These are phyloP conservation scores for Prunella vulgaris DNA, from an alignment of 257 asterid species.

Conservation along the genomic window DNA sequence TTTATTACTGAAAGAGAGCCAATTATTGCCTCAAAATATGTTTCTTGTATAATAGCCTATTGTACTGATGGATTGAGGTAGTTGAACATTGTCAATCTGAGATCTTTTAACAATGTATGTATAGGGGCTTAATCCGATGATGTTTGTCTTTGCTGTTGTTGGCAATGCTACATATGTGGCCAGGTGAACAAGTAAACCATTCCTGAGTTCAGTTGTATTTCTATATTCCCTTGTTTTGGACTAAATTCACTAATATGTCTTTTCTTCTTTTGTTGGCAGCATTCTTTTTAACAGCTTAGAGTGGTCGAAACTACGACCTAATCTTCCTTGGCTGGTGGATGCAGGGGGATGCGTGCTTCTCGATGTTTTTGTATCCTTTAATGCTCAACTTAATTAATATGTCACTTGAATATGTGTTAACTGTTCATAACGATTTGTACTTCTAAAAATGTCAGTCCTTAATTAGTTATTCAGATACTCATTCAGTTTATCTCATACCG, in stretches of 20 bases:
- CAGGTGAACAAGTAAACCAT: conserved; percentile 39
- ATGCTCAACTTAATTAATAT: not conserved
- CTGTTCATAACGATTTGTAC: not conserved
- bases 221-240: not conserved
- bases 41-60: not conserved
- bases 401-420: not conserved
- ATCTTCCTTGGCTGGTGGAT: conserved; percentile 79
- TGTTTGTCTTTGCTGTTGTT: conserved; percentile 73
- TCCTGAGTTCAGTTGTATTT: conserved; percentile 1
- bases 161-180: conserved; percentile 69
- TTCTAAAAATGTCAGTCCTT: conserved; percentile 25
- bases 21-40: not conserved
- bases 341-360: conserved; percentile 65
- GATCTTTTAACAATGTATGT: not conserved
- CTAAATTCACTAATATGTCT: not conserved
- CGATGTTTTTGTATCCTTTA: conserved; percentile 64
- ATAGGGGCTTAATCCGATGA: conserved; percentile 72
- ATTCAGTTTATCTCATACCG: conserved; percentile 48
- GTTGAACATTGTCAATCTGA: not conserved
- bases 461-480: conserved; percentile 45
- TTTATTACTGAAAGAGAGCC: not conserved
- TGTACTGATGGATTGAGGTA: not conserved
- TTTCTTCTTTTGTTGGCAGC: conserved; percentile 30
- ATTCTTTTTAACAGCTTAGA: conserved; percentile 57
- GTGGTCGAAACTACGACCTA: conserved; percentile 54